Evolutionary conservation across 257 asterid genomes (phyloP).

Genomic region (Hygrophila difformis): DNA sequence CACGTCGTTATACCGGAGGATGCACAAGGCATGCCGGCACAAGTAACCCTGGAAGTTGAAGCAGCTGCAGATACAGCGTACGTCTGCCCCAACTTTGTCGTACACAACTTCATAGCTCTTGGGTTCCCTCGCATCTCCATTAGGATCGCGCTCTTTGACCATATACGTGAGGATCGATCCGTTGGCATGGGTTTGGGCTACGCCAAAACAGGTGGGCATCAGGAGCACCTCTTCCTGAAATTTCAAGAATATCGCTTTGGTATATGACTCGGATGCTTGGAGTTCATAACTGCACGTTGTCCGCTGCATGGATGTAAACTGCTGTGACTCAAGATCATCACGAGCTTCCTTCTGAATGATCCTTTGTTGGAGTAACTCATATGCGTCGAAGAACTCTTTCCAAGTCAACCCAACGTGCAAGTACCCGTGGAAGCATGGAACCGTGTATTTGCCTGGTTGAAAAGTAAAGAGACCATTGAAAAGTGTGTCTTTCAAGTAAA

Average conservation of each 20-base stretch:
- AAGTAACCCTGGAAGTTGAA: constrained; percentile 40
- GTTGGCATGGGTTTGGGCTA: constrained; percentile 34
- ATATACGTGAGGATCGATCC: constrained; percentile 29
- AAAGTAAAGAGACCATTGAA: constrained; percentile 26
- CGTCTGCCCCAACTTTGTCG: constrained; percentile 39
- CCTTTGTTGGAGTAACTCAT: constrained; percentile 25
- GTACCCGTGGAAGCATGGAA: constrained; percentile 26
- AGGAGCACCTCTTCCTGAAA: constrained; percentile 40
- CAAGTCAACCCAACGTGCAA: constrained; percentile 22
- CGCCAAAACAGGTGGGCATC: constrained; percentile 29
- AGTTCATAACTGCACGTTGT: constrained; percentile 34
- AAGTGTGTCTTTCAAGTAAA: constrained; percentile 31
- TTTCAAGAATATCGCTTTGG: constrained; percentile 35
- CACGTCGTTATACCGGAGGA: constrained; percentile 27
- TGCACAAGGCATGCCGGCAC: constrained; percentile 41
- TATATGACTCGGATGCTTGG: constrained; percentile 28
- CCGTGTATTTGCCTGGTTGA: constrained; percentile 18
- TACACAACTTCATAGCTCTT: constrained; percentile 36
- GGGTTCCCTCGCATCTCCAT: constrained; percentile 19
- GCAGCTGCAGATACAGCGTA: constrained; percentile 44
- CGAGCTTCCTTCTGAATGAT: constrained; percentile 30
- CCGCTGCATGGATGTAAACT: constrained; percentile 26
- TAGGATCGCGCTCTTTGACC: constrained; percentile 36
- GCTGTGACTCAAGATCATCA: constrained; percentile 29
- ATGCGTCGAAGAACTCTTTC: constrained; percentile 26